phyloP scores from a whole-genome alignment of 2,329 filamentous ascomycete genomes.

The Fusarium clavum region DNA sequence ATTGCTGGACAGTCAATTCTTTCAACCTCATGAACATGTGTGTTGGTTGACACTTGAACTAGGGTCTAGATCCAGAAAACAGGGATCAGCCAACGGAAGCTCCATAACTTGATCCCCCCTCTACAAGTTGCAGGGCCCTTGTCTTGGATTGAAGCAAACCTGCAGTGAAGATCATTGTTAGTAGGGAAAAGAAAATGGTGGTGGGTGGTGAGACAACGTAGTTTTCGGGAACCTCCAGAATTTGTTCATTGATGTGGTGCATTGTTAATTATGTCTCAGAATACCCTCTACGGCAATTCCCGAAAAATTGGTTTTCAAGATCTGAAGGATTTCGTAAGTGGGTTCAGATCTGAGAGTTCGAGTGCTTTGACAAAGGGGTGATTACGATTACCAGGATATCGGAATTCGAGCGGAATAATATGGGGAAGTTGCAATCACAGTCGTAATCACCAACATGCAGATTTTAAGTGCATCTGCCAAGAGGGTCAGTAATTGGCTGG shows the following conservation, averaged over 20 bases:
- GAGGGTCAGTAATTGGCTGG: not conserved
- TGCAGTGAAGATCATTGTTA: constrained; percentile 10
- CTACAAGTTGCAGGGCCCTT: not conserved
- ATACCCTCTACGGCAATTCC: not conserved
- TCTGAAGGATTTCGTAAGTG: not conserved
- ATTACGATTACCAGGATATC: not conserved
- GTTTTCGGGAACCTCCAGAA: not conserved
- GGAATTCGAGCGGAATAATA: not conserved
- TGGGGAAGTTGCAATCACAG: constrained; percentile 8
- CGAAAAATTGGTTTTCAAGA: not conserved
- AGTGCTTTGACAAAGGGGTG: not conserved
- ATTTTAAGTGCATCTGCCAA: not conserved
- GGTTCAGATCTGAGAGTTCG: not conserved
- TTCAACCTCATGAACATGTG: not conserved
- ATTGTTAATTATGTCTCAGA: constrained; percentile 12
- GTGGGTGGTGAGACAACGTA: not conserved
- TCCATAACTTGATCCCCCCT: not conserved
- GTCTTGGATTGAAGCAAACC: not conserved
- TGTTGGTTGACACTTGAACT: constrained; percentile 1
- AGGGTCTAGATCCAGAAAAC: constrained; percentile 11
- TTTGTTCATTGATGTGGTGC: not conserved
- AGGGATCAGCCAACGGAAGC: constrained; percentile 9
- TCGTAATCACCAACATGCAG: constrained; percentile 3
- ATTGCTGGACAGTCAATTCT: not conserved
- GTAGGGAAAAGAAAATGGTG: not conserved